Percentiles rank a stretch among this genome's conserved stretches.
phyloP scores from a whole-genome alignment of 805 yeast species.

The Starmerella asiatica region DNA sequence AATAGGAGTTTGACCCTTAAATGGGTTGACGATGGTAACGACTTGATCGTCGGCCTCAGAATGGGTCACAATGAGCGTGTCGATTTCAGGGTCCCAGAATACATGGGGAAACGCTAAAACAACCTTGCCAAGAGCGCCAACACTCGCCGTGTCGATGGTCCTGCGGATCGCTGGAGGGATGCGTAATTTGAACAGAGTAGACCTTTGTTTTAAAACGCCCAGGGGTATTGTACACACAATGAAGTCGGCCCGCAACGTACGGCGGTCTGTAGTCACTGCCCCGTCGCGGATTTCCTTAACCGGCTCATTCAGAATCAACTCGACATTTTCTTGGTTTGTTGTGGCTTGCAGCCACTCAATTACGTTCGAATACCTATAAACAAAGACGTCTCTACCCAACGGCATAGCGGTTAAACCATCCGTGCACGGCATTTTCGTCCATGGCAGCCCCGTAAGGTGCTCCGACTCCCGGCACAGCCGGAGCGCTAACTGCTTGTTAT shows the following conservation, averaged over 20 bases:
- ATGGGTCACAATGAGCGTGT: constrained; percentile 12
- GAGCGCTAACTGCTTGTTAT: constrained; percentile 38
- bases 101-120: constrained; percentile 48
- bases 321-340: constrained; percentile 28
- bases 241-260: constrained; percentile 36
- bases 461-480: constrained; percentile 48
- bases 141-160: constrained; percentile 39
- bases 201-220: constrained; percentile 38
- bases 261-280: constrained; percentile 25
- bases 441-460: constrained; percentile 67
- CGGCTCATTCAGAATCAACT: constrained; percentile 32
- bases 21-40: constrained; percentile 44
- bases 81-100: constrained; percentile 47
- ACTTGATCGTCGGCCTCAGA: constrained; percentile 44
- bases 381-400: constrained; percentile 67
- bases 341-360: constrained; percentile 33
- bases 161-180: constrained; percentile 30
- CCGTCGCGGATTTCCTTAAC: constrained; percentile 31
- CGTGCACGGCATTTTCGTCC: constrained; percentile 54
- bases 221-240: constrained; percentile 67
- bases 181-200: constrained; percentile 20
- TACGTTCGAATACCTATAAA: constrained; percentile 29
- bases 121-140: constrained; percentile 62
- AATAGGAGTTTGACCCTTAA: constrained; percentile 33
- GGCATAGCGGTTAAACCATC: constrained; percentile 36